Percentiles rank a stretch among this genome's conserved stretches.
These are phyloP conservation scores for Aspergillus fijiensis DNA, from an alignment of 2,329 filamentous ascomycete species.

Conservation along the genomic window DNA sequence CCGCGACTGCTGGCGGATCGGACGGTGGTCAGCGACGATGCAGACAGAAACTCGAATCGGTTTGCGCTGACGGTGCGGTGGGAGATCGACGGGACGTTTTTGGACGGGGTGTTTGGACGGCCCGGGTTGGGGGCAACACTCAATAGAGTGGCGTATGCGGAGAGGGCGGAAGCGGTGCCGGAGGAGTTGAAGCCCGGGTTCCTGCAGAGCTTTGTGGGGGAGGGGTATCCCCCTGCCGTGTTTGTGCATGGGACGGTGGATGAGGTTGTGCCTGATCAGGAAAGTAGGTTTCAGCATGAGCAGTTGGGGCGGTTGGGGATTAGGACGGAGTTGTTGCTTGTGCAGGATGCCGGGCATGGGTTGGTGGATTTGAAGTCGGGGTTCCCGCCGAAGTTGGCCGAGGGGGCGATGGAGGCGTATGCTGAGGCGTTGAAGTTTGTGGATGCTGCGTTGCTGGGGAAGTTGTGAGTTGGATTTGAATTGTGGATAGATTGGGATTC, in stretches of 20 bases:
- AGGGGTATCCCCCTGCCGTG: constrained; percentile 19
- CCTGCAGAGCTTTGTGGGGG: constrained; percentile 18
- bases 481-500: not conserved
- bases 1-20: constrained; percentile 17
- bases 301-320: constrained; percentile 18
- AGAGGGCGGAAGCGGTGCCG: constrained; percentile 13
- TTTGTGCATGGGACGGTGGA: constrained; percentile 24
- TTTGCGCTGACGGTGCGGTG: constrained; percentile 23
- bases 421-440: constrained; percentile 19
- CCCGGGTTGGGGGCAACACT: constrained; percentile 15
- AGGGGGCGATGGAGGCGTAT: constrained; percentile 17
- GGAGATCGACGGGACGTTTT: constrained; percentile 22
- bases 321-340: constrained; percentile 15
- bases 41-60: constrained; percentile 7
- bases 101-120: constrained; percentile 19
- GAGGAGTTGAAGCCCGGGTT: constrained; percentile 16
- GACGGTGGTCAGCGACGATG: constrained; percentile 23
- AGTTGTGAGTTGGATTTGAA: not conserved
- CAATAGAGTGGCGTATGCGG: constrained; percentile 12
- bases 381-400: not conserved
- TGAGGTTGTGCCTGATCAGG: constrained; percentile 22
- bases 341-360: constrained; percentile 19
- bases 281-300: constrained; percentile 20
- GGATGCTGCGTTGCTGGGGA: not conserved
- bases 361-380: constrained; percentile 12